phyloP scores from a whole-genome alignment of 1,139 yeast species.

The Tardiomyces depauwii region DNA sequence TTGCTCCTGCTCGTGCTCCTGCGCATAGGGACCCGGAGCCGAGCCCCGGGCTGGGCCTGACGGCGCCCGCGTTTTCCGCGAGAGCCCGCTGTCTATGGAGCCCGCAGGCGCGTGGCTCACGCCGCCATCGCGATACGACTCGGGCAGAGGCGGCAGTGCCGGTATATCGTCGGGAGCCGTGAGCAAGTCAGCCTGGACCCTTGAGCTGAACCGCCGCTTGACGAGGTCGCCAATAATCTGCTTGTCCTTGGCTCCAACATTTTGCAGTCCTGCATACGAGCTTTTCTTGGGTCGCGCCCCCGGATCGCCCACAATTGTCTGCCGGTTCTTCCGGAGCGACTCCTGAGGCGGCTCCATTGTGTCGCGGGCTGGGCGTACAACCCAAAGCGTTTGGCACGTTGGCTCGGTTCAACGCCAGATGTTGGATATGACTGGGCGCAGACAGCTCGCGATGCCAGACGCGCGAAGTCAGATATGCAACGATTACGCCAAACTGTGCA shows the following conservation, averaged over 20 bases:
- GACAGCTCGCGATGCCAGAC: too few species aligned
- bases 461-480: too few species aligned
- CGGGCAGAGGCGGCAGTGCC: not conserved
- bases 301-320: not conserved
- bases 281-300: not conserved
- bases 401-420: not conserved
- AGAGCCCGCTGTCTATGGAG: not conserved
- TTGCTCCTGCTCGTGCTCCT: too few species aligned
- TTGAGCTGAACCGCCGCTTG: not conserved
- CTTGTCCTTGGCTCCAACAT: not conserved
- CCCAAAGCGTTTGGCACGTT: not conserved
- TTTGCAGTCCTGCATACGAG: not conserved
- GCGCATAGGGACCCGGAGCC: too few species aligned
- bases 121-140: not conserved
- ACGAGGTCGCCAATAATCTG: not conserved
- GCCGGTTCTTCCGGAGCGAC: not conserved
- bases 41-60: too few species aligned
- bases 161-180: not conserved
- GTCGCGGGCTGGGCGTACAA: not conserved
- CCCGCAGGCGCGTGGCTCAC: not conserved
- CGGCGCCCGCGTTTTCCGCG: not conserved
- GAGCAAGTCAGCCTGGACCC: not conserved
- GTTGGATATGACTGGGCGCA: not conserved
- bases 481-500: too few species aligned
- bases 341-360: not conserved